phyloP scores from a whole-genome alignment of 164 flowering plant species.

The Akebia trifoliata region DNA sequence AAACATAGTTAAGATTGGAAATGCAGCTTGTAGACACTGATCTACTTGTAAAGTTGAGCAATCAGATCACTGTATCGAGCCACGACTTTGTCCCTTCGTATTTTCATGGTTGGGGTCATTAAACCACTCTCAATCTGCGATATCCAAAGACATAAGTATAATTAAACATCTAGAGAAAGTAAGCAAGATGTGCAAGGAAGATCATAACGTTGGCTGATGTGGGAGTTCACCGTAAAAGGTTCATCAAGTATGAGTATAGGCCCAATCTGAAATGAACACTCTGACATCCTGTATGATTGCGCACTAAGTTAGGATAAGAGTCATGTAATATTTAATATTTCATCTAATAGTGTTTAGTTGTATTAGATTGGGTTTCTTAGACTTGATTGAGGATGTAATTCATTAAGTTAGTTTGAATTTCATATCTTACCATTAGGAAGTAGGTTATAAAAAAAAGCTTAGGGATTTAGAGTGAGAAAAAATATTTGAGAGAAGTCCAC shows the following conservation, averaged over 20 bases:
- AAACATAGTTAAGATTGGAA: background rate
- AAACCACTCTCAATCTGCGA: slow-evolving; percentile 90
- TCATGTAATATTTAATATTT: no score
- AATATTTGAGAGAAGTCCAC: no score
- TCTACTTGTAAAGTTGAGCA: slow-evolving; percentile 46
- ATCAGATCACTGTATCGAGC: slow-evolving; percentile 53
- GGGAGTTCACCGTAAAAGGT: slow-evolving; percentile 63
- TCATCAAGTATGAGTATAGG: slow-evolving; percentile 76
- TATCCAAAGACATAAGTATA: background rate
- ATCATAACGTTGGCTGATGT: no score
- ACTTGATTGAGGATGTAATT: no score
- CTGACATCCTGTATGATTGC: slow-evolving; percentile 63
- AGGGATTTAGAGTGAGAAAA: no score
- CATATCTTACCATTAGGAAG: no score
- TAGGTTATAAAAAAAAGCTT: no score
- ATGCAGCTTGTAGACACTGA: background rate
- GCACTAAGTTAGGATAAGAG: slow-evolving; percentile 2
- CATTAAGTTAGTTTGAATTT: no score
- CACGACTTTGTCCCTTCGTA: slow-evolving; percentile 65
- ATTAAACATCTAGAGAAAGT: background rate
- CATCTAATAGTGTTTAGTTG: no score
- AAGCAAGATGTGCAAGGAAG: background rate
- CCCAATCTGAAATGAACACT: slow-evolving; percentile 77
- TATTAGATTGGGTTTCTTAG: no score
- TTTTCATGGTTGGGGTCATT: slow-evolving; percentile 90